A percentile compares a stretch with the other conserved stretches of the same genome.
Conservation (phyloP, 2,329 filamentous ascomycete species). For the Fusarium algeriense region DNA sequence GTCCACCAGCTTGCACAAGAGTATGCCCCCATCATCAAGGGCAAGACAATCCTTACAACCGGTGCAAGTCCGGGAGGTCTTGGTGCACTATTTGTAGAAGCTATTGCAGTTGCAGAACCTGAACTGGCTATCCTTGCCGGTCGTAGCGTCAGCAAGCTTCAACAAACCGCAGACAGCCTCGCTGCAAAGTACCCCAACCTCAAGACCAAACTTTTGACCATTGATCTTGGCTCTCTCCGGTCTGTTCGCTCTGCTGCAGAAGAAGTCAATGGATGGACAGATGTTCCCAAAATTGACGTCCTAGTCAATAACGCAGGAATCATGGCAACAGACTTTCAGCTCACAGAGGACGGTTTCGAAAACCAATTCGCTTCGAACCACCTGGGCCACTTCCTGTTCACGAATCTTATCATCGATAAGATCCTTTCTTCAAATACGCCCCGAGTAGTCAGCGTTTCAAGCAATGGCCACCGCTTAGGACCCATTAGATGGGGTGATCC, state of each 20-base stretch:
- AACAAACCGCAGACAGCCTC: slow-evolving; percentile 7
- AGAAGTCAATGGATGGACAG: slow-evolving; percentile 1
- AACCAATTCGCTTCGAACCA: slow-evolving; percentile 19
- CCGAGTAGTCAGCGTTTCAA: slow-evolving; percentile 19
- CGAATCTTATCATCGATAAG: slow-evolving; percentile 5
- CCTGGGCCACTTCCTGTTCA: slow-evolving; percentile 18
- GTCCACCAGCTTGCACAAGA: slow-evolving; percentile 15
- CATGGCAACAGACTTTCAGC: slow-evolving; percentile 18
- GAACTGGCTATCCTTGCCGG: slow-evolving; percentile 4
- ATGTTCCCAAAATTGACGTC: slow-evolving; percentile 5
- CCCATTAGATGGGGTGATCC: slow-evolving; percentile 19
- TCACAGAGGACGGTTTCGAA: slow-evolving; percentile 16
- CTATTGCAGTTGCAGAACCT: slow-evolving; percentile 6
- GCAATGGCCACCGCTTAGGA: slow-evolving; percentile 6
- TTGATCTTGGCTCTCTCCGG: slow-evolving; percentile 4
- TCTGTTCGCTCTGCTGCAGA: slow-evolving; percentile 10
- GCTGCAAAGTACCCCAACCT: neutral
- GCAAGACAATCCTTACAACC: slow-evolving; percentile 16
- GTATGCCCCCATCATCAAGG: slow-evolving; percentile 10
- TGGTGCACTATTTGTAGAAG: neutral
- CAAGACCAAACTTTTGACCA: neutral
- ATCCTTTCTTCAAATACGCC: slow-evolving; percentile 1
- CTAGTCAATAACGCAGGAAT: slow-evolving; percentile 16
- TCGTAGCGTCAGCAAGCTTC: slow-evolving; percentile 8
- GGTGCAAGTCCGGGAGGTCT: slow-evolving; percentile 18